Conservation (phyloP, 768 basidiomycete species). For the Boletus vermiculosoides region DNA sequence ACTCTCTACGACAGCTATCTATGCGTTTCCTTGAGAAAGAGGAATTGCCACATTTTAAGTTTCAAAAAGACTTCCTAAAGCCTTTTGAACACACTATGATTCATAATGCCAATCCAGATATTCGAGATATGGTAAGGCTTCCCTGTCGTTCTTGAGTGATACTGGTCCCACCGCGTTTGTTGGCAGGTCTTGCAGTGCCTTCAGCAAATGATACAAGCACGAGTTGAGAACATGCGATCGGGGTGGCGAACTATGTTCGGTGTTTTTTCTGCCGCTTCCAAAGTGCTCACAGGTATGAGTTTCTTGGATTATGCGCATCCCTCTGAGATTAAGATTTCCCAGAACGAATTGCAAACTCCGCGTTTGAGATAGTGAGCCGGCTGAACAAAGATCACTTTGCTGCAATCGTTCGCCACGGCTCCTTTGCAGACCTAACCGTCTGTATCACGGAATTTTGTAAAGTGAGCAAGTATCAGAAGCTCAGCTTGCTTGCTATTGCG, state of each 20-base stretch:
- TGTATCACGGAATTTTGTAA: conserved; percentile 99
- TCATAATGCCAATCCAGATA: conserved; percentile 92
- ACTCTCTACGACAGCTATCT: conserved; percentile 92
- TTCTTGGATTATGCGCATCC: neutral
- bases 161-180: neutral
- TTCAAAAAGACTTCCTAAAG: conserved; percentile 98
- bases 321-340: conserved; percentile 4
- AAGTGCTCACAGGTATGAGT: conserved; percentile 75
- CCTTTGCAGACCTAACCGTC: conserved; percentile 93
- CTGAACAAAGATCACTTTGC: conserved; percentile 89
- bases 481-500: conserved; percentile 91
- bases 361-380: conserved; percentile 93
- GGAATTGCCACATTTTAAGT: conserved; percentile 96
- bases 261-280: conserved; percentile 95
- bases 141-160: neutral
- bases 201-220: conserved; percentile 97
- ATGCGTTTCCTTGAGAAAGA: conserved; percentile 99
- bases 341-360: conserved; percentile 90
- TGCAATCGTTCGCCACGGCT: conserved; percentile 88
- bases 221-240: conserved; percentile 92
- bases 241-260: conserved; percentile 99
- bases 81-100: conserved; percentile 99
- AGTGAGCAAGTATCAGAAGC: conserved; percentile 98
- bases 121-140: conserved; percentile 85
- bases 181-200: conserved; percentile 90